Percentiles rank a stretch among this genome's conserved stretches.
Evolutionary conservation across 2,329 filamentous ascomycete species (phyloP).

Genomic region (Ophiostoma australiae): DNA sequence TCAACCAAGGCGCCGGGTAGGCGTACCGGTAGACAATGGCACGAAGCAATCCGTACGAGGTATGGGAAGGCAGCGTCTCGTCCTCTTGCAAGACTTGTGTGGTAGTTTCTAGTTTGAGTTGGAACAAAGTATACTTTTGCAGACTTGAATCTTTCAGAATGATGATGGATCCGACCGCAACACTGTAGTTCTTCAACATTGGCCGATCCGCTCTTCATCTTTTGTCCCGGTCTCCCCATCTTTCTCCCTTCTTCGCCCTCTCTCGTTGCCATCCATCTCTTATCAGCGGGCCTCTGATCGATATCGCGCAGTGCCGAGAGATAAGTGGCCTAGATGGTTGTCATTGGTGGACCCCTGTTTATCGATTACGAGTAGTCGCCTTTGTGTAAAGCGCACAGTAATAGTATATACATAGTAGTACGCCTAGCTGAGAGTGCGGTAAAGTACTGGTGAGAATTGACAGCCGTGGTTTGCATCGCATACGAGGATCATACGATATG

Average conservation of each 20-base stretch:
- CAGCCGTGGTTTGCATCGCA: background rate
- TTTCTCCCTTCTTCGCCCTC: background rate
- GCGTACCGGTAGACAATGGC: background rate
- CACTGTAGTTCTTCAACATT: conserved; percentile 7
- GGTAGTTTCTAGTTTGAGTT: background rate
- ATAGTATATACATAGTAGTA: background rate
- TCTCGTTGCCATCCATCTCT: background rate
- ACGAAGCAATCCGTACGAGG: background rate
- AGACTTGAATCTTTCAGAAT: background rate
- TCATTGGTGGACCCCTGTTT: conserved; percentile 11
- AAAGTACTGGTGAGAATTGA: background rate
- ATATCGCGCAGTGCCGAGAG: conserved; percentile 11
- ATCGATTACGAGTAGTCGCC: conserved; percentile 7
- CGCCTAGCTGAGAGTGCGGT: background rate
- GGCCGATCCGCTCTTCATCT: background rate
- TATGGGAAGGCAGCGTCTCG: background rate
- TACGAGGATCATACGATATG: background rate
- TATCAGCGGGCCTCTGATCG: conserved; percentile 12
- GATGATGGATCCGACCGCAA: background rate
- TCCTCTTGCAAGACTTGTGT: background rate
- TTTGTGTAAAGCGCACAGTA: background rate
- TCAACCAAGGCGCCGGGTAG: background rate
- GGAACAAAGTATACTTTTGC: background rate
- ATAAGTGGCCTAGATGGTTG: conserved; percentile 10
- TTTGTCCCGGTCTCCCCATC: background rate